A percentile compares a stretch with the other conserved stretches of the same genome.
Conservation (phyloP, 2,329 filamentous ascomycete species). For the Onygenales sp. region DNA sequence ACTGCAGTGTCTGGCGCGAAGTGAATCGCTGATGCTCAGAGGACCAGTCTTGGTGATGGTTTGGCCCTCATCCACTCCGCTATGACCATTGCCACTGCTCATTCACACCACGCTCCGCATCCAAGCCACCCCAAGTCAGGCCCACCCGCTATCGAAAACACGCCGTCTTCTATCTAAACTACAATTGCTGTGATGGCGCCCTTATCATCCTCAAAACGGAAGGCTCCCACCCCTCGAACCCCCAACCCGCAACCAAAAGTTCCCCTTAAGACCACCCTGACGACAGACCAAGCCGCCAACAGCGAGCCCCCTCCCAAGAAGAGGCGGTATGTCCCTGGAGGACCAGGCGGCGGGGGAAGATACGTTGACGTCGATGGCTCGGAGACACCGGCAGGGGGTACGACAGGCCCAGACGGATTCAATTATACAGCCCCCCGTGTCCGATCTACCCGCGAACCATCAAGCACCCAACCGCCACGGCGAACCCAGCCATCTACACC, state of each 20-base stretch:
- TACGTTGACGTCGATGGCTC: slow-evolving; percentile 66
- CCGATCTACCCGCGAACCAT: slow-evolving; percentile 44
- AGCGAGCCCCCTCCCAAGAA: slow-evolving; percentile 59
- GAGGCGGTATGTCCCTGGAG: slow-evolving; percentile 74
- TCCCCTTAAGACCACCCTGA: slow-evolving; percentile 21
- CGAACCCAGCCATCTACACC: slow-evolving; percentile 15
- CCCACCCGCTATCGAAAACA: background rate
- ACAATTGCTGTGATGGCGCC: slow-evolving; percentile 21
- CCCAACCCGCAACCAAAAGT: slow-evolving; percentile 18
- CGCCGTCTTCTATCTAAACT: background rate
- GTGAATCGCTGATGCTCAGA: background rate
- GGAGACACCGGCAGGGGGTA: slow-evolving; percentile 44
- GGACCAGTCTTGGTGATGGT: background rate
- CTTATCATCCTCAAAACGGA: slow-evolving; percentile 16
- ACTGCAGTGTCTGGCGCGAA: background rate
- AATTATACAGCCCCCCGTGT: slow-evolving; percentile 41
- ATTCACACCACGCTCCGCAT: background rate
- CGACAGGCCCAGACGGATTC: slow-evolving; percentile 40
- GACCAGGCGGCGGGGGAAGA: slow-evolving; percentile 74
- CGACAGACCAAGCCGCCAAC: slow-evolving; percentile 18
- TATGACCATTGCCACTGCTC: background rate
- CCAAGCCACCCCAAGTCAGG: background rate
- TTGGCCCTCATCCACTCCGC: background rate
- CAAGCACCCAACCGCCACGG: slow-evolving; percentile 29
- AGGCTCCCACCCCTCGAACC: slow-evolving; percentile 18